Evolutionary conservation across 2,329 filamentous ascomycete genomes (phyloP).

Genomic region (Apiospora kogelbergensis): DNA sequence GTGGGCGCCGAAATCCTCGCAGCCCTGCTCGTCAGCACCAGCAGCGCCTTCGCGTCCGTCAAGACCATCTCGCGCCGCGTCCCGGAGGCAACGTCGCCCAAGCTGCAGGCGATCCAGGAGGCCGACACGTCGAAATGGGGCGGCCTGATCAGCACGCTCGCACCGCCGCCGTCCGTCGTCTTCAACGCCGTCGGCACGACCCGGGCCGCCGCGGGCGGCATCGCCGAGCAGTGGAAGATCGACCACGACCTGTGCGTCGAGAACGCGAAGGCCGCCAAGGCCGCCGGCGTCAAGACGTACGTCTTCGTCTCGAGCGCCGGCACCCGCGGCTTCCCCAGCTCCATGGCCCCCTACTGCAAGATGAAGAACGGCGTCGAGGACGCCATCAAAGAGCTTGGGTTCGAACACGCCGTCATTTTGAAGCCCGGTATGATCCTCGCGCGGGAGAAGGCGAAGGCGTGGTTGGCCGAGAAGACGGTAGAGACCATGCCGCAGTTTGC

Average conservation of each 20-base stretch:
- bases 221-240: slow-evolving; percentile 81
- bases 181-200: slow-evolving; percentile 83
- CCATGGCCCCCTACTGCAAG: slow-evolving; percentile 39
- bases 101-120: slow-evolving; percentile 66
- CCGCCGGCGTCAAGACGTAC: slow-evolving; percentile 70
- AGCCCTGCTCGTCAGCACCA: slow-evolving; percentile 54
- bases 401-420: slow-evolving; percentile 75
- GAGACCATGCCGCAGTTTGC: background rate
- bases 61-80: slow-evolving; percentile 67
- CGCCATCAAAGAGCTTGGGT: slow-evolving; percentile 68
- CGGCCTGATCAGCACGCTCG: slow-evolving; percentile 52
- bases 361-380: slow-evolving; percentile 94
- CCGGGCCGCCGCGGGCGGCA: slow-evolving; percentile 68
- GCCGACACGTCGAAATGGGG: slow-evolving; percentile 71
- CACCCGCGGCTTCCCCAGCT: slow-evolving; percentile 39
- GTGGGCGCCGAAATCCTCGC: slow-evolving; percentile 74
- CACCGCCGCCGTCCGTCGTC: slow-evolving; percentile 61
- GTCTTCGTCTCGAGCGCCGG: slow-evolving; percentile 70
- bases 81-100: slow-evolving; percentile 52
- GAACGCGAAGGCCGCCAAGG: slow-evolving; percentile 73
- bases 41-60: slow-evolving; percentile 50
- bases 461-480: background rate
- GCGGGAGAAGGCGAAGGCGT: background rate
- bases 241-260: slow-evolving; percentile 85
- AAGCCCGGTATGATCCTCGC: slow-evolving; percentile 77